These are phyloP conservation scores for Escovopsis weberi DNA, from an alignment of 2,329 filamentous ascomycete genomes.

Conservation along the genomic window DNA sequence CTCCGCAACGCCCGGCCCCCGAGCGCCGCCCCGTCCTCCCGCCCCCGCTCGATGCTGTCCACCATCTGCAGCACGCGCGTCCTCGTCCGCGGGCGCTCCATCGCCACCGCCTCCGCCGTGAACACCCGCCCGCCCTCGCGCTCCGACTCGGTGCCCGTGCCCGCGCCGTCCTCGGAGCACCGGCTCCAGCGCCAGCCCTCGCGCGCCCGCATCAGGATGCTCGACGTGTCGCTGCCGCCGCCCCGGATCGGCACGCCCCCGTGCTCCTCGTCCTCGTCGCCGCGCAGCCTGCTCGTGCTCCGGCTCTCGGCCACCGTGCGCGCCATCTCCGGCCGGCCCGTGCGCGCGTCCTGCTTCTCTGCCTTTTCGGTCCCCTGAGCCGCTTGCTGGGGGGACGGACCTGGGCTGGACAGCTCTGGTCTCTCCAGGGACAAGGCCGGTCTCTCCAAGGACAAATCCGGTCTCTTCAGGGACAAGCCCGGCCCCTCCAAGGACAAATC, in stretches of 20 bases:
- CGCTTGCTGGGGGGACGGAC: too few relatives aligned
- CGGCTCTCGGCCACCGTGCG: too few relatives aligned
- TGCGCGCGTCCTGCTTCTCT: too few relatives aligned
- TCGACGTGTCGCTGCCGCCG: constrained; percentile 1
- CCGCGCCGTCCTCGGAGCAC: constrained; percentile 15
- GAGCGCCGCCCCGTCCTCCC: constrained; percentile 19
- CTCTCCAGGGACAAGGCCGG: neutral
- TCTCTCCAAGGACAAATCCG: neutral
- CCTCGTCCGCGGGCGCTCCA: constrained; percentile 22
- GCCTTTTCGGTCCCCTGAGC: too few relatives aligned
- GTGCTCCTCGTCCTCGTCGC: constrained; percentile 2
- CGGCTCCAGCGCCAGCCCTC: constrained; percentile 7
- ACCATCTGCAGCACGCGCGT: constrained; percentile 41
- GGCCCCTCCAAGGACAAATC: neutral
- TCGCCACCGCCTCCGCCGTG: constrained; percentile 32
- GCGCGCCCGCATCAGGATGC: constrained; percentile 6
- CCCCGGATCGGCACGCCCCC: constrained; percentile 3
- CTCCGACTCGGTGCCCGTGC: constrained; percentile 16
- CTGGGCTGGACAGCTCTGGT: neutral
- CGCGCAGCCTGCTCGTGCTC: neutral
- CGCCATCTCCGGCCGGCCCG: too few relatives aligned
- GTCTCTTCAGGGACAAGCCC: neutral
- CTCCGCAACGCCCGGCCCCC: constrained; percentile 1
- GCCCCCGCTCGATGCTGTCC: constrained; percentile 35
- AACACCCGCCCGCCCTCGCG: constrained; percentile 13